Evolutionary conservation across 495 filamentous ascomycete genomes (phyloP), one percentile per base, ranked within the genome.

Genomic region (Tuber melanosporum): DNA sequence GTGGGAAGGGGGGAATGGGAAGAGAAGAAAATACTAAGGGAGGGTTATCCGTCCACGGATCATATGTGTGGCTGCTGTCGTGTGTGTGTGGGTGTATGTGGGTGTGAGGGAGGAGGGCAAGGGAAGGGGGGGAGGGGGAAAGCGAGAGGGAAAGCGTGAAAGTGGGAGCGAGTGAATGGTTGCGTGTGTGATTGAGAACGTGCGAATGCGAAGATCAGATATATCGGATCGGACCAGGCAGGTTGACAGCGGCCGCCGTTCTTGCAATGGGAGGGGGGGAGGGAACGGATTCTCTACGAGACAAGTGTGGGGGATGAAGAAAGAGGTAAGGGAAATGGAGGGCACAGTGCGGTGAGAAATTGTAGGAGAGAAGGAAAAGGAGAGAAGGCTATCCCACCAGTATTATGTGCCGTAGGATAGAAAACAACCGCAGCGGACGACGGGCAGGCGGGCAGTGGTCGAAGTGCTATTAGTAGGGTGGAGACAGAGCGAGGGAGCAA

Each of bases 31-130:
- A 80, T 32, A 80, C 79, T 72, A 71, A 71, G 77, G 78, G 73
- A 74, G 76, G 66, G 80, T 74, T 81, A 77, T 80, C 74, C 77
- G 78, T 79, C 73, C 77, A 80, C 73, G 78, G 78, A 79, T 79
- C 78, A 80, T 80, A 78, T 80, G 71, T 79, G 78, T 80, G 79
- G 79, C 77, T 81, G 74, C 69, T 81, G 75, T 32, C 57, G 57
- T 66, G 57, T 81, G 78, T 76, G 71, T 74, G 75, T 20, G 69
- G 73, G 42, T 45, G 75, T 52, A 47, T 45, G 47, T 19, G 32
- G 46, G 42, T 8, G 42, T 6, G 52, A 57, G 47, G 78, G 80
- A 74, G 78, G 79, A 73, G 78, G 75, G 78, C 78, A 77, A 74
- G 79, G 78, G 78, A 74, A 72, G 77, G 77, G 74, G 70, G 75